phyloP scores from a whole-genome alignment of 139 green algal genomes.

The Coccomyxa sp. region DNA sequence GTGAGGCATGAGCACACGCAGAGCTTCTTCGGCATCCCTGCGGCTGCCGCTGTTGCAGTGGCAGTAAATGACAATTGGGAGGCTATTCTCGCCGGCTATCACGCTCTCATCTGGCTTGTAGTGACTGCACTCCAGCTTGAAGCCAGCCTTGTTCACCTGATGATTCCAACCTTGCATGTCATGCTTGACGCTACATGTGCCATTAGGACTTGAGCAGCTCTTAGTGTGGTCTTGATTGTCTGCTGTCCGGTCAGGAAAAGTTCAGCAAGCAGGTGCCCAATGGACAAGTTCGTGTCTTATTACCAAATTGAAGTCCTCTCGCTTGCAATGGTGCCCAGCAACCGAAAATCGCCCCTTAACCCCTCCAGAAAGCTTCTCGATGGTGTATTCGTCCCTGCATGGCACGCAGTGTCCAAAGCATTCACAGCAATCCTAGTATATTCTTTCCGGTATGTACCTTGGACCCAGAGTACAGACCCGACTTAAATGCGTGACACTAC shows the following conservation, averaged over 20 bases:
- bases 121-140: conserved; percentile 71
- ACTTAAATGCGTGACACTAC: too few species aligned
- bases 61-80: conserved; percentile 81
- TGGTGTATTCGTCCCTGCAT: conserved; percentile 52
- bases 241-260: too few species aligned
- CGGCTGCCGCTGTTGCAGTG: conserved; percentile 87
- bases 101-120: conserved; percentile 40
- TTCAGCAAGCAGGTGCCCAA: too few species aligned
- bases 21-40: conserved; percentile 75
- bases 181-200: background rate
- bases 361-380: conserved; percentile 58
- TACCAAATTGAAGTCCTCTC: conserved; percentile 53
- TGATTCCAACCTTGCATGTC: background rate
- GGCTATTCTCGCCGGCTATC: conserved; percentile 31
- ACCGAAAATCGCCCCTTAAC: conserved; percentile 36
- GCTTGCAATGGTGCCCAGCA: conserved; percentile 29
- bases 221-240: too few species aligned
- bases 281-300: too few species aligned
- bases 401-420: background rate
- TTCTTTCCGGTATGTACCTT: too few species aligned
- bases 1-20: conserved; percentile 68
- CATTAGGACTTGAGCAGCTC: too few species aligned
- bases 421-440: too few species aligned
- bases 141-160: conserved; percentile 61
- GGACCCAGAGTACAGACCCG: too few species aligned